These are phyloP conservation scores for Saccharomyces pastorianus DNA, from an alignment of 1,139 yeast genomes.

Conservation along the genomic window DNA sequence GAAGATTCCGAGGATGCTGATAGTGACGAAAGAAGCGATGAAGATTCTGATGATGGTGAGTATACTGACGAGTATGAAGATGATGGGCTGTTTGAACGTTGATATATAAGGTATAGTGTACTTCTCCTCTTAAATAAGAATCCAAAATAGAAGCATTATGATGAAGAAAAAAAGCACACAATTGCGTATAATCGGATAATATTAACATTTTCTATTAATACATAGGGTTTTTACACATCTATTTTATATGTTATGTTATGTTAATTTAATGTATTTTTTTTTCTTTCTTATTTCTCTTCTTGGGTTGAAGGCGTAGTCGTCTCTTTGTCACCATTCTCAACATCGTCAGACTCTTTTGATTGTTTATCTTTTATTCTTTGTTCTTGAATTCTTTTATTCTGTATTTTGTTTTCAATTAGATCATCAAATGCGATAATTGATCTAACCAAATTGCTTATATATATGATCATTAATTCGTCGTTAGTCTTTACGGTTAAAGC, in stretches of 20 bases:
- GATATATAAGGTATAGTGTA: constrained; percentile 1
- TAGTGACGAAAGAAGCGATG: constrained; percentile 27
- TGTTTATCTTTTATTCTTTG: constrained; percentile 17
- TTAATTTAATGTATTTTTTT: neutral
- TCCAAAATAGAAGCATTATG: neutral
- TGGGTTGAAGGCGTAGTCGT: neutral
- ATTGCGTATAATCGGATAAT: neutral
- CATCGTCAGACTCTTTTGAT: neutral
- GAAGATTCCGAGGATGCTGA: constrained; percentile 16
- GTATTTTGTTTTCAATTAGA: constrained; percentile 89
- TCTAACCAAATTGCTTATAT: constrained; percentile 81
- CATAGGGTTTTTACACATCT: neutral
- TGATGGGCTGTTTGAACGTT: constrained; percentile 42
- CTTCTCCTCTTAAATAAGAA: neutral
- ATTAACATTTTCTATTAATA: neutral
- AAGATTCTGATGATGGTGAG: constrained; percentile 33
- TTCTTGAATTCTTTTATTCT: constrained; percentile 55
- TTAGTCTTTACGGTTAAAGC: constrained; percentile 90
- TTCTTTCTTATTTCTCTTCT: neutral
- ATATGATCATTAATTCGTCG: constrained; percentile 91
- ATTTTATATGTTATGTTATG: neutral
- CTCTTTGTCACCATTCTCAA: neutral
- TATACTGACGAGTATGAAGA: constrained; percentile 39
- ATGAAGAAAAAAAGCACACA: neutral
- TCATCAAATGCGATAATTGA: constrained; percentile 96